Conservation (phyloP, 2,329 filamentous ascomycete genomes). For the Aciculosporium take region DNA sequence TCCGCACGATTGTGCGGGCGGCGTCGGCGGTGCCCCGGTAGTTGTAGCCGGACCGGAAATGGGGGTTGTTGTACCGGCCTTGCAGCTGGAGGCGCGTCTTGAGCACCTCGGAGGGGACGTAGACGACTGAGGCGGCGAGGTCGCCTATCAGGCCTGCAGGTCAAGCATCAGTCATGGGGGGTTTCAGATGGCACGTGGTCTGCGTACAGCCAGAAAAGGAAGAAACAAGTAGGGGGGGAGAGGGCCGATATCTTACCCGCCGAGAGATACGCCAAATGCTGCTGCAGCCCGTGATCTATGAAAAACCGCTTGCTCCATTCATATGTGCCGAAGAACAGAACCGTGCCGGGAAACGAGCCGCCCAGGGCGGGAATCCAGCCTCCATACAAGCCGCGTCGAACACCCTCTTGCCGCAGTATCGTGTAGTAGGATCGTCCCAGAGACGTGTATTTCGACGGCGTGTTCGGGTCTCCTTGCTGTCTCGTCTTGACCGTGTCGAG, state of each 20-base stretch:
- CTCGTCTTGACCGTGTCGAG: constrained; percentile 96
- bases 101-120: constrained; percentile 92
- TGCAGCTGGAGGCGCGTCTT: constrained; percentile 96
- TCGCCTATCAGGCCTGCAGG: constrained; percentile 74
- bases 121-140: constrained; percentile 78
- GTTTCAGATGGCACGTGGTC: not conserved
- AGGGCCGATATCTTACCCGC: constrained; percentile 43
- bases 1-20: constrained; percentile 65
- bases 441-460: constrained; percentile 84
- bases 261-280: constrained; percentile 72
- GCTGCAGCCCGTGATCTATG: constrained; percentile 70
- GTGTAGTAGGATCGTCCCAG: constrained; percentile 84
- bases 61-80: constrained; percentile 87
- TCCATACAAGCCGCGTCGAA: constrained; percentile 75
- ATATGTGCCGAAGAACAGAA: constrained; percentile 92
- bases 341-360: constrained; percentile 84
- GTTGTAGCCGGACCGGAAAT: constrained; percentile 90
- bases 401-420: constrained; percentile 83
- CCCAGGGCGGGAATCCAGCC: constrained; percentile 85
- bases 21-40: constrained; percentile 80
- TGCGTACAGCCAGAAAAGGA: not conserved
- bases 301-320: constrained; percentile 86
- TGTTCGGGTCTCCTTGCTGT: constrained; percentile 88
- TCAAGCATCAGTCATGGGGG: too few species aligned
- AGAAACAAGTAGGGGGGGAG: too few species aligned